Percentiles rank a stretch among this genome's conserved stretches.
Conservation (phyloP, 2,329 filamentous ascomycete genomes). For the Stachybotrys echinatus region DNA sequence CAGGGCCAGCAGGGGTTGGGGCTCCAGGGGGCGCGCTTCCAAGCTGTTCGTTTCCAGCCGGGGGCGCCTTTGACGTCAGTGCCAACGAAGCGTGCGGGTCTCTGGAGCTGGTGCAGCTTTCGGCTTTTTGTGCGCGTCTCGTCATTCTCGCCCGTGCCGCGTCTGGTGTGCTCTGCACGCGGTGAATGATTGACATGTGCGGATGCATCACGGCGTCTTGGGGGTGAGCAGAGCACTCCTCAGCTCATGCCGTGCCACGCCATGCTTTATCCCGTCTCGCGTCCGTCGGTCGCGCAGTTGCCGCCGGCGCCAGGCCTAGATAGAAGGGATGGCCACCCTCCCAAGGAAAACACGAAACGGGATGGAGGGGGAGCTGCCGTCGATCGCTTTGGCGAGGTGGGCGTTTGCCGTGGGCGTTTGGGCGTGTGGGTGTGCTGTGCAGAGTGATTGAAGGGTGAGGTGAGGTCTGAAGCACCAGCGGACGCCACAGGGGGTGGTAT, state of each 20-base stretch:
- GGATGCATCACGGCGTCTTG: too few species aligned
- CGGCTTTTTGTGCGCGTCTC: too few species aligned
- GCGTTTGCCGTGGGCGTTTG: too few species aligned
- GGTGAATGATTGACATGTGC: not conserved
- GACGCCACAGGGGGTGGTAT: too few species aligned
- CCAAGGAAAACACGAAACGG: not conserved
- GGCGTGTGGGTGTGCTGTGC: too few species aligned
- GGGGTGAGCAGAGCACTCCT: too few species aligned
- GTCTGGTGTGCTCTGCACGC: too few species aligned
- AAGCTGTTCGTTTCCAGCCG: not conserved
- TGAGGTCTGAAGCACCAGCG: too few species aligned
- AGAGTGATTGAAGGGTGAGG: too few species aligned
- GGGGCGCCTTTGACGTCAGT: not conserved
- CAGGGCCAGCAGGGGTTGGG: not conserved
- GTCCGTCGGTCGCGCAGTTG: not conserved
- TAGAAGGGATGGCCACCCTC: not conserved
- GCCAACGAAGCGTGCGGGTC: not conserved
- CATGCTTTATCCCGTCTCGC: not conserved
- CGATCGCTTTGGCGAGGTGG: too few species aligned
- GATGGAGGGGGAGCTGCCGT: not conserved
- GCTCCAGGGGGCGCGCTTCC: not conserved
- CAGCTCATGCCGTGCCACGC: too few species aligned
- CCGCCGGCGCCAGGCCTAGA: not conserved
- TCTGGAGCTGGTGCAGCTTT: not conserved
- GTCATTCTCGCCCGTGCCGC: too few species aligned